Conservation (phyloP, 2,329 filamentous ascomycete species). For the Stylonectria norvegica region DNA sequence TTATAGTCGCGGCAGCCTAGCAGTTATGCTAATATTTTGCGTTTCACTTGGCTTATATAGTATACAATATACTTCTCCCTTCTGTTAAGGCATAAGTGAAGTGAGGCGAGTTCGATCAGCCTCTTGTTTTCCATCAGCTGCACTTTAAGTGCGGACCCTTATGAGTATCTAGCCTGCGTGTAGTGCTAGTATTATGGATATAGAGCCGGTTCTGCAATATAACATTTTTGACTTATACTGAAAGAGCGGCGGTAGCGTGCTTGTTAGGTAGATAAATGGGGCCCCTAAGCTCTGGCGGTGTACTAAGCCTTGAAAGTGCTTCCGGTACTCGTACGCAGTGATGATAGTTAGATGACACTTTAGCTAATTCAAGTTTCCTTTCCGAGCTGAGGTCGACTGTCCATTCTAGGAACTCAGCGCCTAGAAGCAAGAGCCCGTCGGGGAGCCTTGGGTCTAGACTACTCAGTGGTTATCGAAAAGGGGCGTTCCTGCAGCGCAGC, state of each 20-base stretch:
- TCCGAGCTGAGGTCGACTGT: background rate
- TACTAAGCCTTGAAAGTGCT: background rate
- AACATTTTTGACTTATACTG: background rate
- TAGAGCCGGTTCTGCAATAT: background rate
- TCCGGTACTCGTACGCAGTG: background rate
- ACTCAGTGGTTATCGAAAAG: too few species aligned
- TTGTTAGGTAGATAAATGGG: background rate
- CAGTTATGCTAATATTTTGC: background rate
- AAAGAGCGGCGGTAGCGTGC: background rate
- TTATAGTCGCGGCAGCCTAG: background rate
- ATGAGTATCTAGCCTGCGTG: background rate
- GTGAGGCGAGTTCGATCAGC: background rate
- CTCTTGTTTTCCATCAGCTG: background rate
- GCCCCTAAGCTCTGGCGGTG: background rate
- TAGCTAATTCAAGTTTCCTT: background rate
- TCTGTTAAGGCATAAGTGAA: background rate
- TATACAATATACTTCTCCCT: background rate
- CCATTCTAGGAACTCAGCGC: background rate
- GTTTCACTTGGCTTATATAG: too few species aligned
- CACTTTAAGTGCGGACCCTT: background rate
- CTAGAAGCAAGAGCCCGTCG: too few species aligned
- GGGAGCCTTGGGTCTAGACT: too few species aligned
- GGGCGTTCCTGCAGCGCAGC: too few species aligned
- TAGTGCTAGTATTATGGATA: background rate
- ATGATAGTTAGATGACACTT: background rate